A percentile compares a stretch with the other conserved stretches of the same genome.
These are phyloP conservation scores for Xylaria sp. DNA, from an alignment of 2,329 filamentous ascomycete species.

Conservation along the genomic window DNA sequence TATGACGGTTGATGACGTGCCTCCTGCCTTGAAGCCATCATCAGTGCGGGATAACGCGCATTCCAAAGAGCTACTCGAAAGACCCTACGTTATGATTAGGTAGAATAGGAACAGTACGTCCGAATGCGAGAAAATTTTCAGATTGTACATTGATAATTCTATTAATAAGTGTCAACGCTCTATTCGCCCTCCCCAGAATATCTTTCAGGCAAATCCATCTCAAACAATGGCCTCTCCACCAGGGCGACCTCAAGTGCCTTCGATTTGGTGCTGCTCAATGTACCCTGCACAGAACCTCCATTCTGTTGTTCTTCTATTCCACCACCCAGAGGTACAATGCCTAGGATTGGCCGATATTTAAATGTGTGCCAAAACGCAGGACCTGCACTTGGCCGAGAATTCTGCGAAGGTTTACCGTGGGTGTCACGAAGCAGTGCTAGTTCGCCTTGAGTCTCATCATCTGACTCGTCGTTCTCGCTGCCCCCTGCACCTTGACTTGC, in stretches of 20 bases:
- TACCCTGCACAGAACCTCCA: constrained; percentile 25
- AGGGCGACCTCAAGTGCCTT: constrained; percentile 80
- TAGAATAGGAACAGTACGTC: not conserved
- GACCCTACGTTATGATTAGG: not conserved
- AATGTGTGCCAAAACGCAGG: constrained; percentile 79
- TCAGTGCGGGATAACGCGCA: not conserved
- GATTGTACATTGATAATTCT: constrained; percentile 12
- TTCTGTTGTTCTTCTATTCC: constrained; percentile 49
- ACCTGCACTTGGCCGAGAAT: constrained; percentile 39
- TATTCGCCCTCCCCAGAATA: constrained; percentile 70
- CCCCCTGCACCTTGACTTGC: constrained; percentile 45
- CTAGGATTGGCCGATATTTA: constrained; percentile 94
- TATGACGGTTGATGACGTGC: no score
- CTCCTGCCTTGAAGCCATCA: not conserved
- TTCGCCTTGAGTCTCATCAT: constrained; percentile 51
- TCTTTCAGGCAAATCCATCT: constrained; percentile 79
- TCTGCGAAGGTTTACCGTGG: constrained; percentile 45
- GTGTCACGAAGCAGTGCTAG: constrained; percentile 47
- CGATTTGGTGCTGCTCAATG: constrained; percentile 25
- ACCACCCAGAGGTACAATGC: constrained; percentile 63
- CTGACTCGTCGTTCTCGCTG: constrained; percentile 51
- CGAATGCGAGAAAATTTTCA: not conserved
- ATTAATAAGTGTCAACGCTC: constrained; percentile 24
- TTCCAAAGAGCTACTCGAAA: not conserved
- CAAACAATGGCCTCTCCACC: constrained; percentile 87